Percentiles rank a stretch among this genome's conserved stretches.
Conservation (phyloP, 2,329 filamentous ascomycete species). For the Stagonosporopsis cucurbitacearum region DNA sequence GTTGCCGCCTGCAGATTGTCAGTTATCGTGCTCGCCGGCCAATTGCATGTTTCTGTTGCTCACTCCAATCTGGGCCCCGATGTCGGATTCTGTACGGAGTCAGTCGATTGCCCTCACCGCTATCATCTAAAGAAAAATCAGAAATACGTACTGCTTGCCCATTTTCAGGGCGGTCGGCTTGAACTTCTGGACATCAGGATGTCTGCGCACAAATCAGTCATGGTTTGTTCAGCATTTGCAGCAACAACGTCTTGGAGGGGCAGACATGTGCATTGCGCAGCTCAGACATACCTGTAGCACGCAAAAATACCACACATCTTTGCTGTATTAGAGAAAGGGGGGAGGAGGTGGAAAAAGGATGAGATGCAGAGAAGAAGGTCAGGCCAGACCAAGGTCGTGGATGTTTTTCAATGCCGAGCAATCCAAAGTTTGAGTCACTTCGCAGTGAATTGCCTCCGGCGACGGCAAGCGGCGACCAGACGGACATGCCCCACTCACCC, state of each 20-base stretch:
- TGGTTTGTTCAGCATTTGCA: constrained; percentile 26
- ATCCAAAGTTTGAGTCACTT: constrained; percentile 33
- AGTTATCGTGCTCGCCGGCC: constrained; percentile 39
- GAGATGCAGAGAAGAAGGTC: constrained; percentile 11
- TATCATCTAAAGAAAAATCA: neutral
- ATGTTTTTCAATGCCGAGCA: constrained; percentile 18
- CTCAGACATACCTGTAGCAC: constrained; percentile 74
- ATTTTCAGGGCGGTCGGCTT: constrained; percentile 93
- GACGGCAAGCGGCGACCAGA: constrained; percentile 22
- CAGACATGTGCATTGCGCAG: constrained; percentile 27
- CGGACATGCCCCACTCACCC: constrained; percentile 32
- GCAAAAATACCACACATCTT: constrained; percentile 98
- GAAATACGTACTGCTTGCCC: constrained; percentile 80
- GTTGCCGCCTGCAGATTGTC: constrained; percentile 73
- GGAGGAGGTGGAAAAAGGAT: constrained; percentile 3
- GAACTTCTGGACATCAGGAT: constrained; percentile 95
- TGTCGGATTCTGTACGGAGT: constrained; percentile 76
- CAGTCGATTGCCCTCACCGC: constrained; percentile 40
- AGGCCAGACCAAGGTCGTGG: constrained; percentile 5
- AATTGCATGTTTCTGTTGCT: constrained; percentile 55
- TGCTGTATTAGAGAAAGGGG: constrained; percentile 34
- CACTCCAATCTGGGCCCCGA: constrained; percentile 98
- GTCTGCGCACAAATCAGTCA: constrained; percentile 56
- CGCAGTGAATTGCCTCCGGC: constrained; percentile 31
- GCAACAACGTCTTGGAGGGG: constrained; percentile 26